phyloP scores from a whole-genome alignment of 768 basidiomycete genomes.

The Phlegmacium glaucopus region DNA sequence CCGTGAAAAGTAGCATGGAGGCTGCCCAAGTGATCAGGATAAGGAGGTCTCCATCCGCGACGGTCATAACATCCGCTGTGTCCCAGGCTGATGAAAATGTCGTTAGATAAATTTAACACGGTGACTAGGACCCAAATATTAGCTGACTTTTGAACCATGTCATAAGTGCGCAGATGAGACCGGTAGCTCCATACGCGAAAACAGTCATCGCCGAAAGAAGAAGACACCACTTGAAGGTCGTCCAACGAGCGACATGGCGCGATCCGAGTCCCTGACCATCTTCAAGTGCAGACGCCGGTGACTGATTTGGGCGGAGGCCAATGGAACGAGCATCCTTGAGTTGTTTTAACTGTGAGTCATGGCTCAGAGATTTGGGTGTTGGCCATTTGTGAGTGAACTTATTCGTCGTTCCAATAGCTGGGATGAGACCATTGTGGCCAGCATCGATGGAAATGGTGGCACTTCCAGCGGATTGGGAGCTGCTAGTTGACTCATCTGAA shows the following conservation, averaged over 20 bases:
- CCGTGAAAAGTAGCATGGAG: conserved; percentile 53
- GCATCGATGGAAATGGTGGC: conserved; percentile 18
- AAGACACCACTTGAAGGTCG: conserved; percentile 58
- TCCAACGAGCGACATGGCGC: conserved; percentile 48
- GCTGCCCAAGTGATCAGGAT: conserved; percentile 55
- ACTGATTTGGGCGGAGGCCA: neutral
- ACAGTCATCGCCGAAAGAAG: conserved; percentile 52
- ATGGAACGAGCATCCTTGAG: no score
- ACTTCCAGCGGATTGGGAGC: neutral
- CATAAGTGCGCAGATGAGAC: conserved; percentile 47
- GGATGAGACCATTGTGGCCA: conserved; percentile 27
- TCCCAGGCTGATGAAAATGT: conserved; percentile 44
- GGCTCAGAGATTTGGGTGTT: conserved; percentile 31
- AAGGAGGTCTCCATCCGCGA: conserved; percentile 55
- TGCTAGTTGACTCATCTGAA: neutral
- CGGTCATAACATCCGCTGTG: conserved; percentile 60
- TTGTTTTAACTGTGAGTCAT: conserved; percentile 3
- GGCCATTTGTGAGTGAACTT: conserved; percentile 56
- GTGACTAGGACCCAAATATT: neutral
- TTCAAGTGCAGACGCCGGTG: conserved; percentile 17
- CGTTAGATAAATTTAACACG: neutral
- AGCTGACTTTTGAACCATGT: conserved; percentile 58
- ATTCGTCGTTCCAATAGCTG: conserved; percentile 30
- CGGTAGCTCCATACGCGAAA: conserved; percentile 50
- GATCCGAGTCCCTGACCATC: conserved; percentile 33